These are phyloP conservation scores for Cladosporium austrohemisphaericum DNA, from an alignment of 2,329 filamentous ascomycete species.

Conservation along the genomic window DNA sequence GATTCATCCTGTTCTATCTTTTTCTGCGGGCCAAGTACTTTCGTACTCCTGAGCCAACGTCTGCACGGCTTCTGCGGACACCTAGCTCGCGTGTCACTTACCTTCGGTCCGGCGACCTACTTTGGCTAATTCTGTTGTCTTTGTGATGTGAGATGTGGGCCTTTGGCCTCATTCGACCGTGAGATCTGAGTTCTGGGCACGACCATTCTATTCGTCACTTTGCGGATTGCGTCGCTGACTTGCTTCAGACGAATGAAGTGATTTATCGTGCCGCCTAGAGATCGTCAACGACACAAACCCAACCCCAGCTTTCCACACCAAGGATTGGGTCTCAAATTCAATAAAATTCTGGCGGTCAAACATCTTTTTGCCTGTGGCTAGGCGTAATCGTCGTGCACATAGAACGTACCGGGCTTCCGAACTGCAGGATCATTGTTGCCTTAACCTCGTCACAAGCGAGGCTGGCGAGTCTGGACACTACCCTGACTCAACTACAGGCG, in stretches of 20 bases:
- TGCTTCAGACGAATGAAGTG: constrained; percentile 10
- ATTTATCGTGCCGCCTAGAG: constrained; percentile 6
- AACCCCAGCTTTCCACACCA: constrained; percentile 7
- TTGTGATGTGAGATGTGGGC: constrained; percentile 9
- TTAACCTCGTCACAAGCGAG: constrained; percentile 4
- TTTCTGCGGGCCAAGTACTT: constrained; percentile 12
- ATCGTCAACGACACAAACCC: constrained; percentile 9
- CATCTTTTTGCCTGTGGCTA: constrained; percentile 8
- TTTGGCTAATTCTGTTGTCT: not conserved
- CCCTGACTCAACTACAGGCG: constrained; percentile 9
- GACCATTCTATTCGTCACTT: constrained; percentile 3
- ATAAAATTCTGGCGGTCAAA: not conserved
- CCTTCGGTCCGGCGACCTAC: constrained; percentile 11
- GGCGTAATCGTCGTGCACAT: constrained; percentile 1
- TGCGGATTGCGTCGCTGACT: constrained; percentile 8
- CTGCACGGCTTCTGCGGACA: constrained; percentile 12
- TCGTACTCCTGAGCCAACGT: constrained; percentile 12
- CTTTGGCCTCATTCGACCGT: constrained; percentile 1
- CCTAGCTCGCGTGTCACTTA: constrained; percentile 14
- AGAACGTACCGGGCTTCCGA: not conserved
- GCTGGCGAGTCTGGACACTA: not conserved
- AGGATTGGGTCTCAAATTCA: constrained; percentile 6
- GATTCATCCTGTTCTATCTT: not conserved
- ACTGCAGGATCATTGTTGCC: not conserved
- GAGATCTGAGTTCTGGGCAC: constrained; percentile 2